phyloP scores from a whole-genome alignment of 2,329 filamentous ascomycete species.

The Orbilia brochopaga region DNA sequence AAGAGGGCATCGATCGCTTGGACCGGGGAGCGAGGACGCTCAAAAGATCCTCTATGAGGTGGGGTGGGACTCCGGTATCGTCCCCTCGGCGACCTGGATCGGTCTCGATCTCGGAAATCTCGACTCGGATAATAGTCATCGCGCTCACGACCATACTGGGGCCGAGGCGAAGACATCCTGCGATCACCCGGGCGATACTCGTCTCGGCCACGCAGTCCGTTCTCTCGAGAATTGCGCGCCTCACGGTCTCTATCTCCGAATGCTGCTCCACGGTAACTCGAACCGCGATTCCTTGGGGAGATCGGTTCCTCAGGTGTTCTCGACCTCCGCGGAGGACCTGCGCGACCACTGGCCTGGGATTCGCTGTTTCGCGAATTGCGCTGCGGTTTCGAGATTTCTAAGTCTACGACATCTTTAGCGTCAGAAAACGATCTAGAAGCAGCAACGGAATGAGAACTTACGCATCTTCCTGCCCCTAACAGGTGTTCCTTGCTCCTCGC shows the following conservation, averaged over 20 bases:
- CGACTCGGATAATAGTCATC: conserved; percentile 61
- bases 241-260: conserved; percentile 60
- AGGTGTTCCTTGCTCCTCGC: conserved; percentile 77
- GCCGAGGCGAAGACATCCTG: conserved; percentile 59
- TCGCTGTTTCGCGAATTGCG: conserved; percentile 73
- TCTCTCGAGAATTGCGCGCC: conserved; percentile 48
- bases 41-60: conserved; percentile 33
- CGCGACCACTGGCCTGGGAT: conserved; percentile 58
- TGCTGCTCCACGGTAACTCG: conserved; percentile 58
- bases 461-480: conserved; percentile 91
- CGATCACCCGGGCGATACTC: conserved; percentile 64
- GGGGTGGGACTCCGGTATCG: conserved; percentile 63
- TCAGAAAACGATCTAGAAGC: conserved; percentile 34
- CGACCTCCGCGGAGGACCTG: conserved; percentile 58
- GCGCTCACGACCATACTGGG: conserved; percentile 73
- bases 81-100: conserved; percentile 82
- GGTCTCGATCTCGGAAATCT: conserved; percentile 75
- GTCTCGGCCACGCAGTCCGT: conserved; percentile 61
- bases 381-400: conserved; percentile 88
- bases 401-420: conserved; percentile 64
- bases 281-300: conserved; percentile 57
- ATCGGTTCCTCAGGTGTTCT: conserved; percentile 52
- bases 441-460: conserved; percentile 63
- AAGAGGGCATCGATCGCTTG: conserved; percentile 13
- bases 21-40: conserved; percentile 68